Conservation (phyloP, 768 basidiomycete genomes). For the button mushroom (Agaricus bisporus) region DNA sequence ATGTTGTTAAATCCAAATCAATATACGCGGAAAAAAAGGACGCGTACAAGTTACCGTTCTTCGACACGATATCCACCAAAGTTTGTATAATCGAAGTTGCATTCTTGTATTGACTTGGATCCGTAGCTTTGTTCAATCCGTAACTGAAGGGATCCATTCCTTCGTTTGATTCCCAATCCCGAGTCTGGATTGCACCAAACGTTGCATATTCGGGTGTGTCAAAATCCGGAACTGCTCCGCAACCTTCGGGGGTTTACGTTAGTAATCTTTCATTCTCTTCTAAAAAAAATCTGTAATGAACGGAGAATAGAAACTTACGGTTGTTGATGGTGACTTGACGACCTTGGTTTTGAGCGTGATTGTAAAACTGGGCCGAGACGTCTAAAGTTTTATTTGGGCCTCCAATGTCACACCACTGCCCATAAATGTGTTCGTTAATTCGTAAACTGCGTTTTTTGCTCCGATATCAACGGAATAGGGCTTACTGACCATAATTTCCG, state of each 20-base stretch:
- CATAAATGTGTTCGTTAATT: too few species aligned
- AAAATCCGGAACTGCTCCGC: slow-evolving; percentile 45
- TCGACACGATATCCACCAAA: slow-evolving; percentile 51
- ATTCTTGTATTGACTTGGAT: slow-evolving; percentile 39
- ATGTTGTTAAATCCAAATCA: neutral
- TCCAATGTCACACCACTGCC: slow-evolving; percentile 54
- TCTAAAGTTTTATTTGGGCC: slow-evolving; percentile 40
- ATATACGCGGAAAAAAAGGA: neutral
- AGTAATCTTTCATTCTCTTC: neutral
- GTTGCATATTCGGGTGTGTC: slow-evolving; percentile 50
- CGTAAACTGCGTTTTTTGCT: too few species aligned
- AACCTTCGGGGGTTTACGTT: slow-evolving; percentile 25
- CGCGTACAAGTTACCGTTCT: slow-evolving; percentile 56
- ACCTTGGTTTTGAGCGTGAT: slow-evolving; percentile 30
- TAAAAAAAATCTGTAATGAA: neutral
- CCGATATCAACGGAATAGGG: neutral
- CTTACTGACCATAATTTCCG: slow-evolving; percentile 45
- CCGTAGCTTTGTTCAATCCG: slow-evolving; percentile 39
- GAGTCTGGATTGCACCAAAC: slow-evolving; percentile 39
- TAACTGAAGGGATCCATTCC: slow-evolving; percentile 52
- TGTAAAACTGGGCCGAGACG: slow-evolving; percentile 41
- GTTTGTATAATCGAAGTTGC: slow-evolving; percentile 42
- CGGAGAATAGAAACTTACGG: slow-evolving; percentile 15
- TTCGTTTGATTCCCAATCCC: slow-evolving; percentile 53
- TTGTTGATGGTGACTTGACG: slow-evolving; percentile 41